Percentiles rank a stretch among this genome's conserved stretches.
Conservation (phyloP, 495 filamentous ascomycete genomes). For the Daldinia vernicosa region DNA sequence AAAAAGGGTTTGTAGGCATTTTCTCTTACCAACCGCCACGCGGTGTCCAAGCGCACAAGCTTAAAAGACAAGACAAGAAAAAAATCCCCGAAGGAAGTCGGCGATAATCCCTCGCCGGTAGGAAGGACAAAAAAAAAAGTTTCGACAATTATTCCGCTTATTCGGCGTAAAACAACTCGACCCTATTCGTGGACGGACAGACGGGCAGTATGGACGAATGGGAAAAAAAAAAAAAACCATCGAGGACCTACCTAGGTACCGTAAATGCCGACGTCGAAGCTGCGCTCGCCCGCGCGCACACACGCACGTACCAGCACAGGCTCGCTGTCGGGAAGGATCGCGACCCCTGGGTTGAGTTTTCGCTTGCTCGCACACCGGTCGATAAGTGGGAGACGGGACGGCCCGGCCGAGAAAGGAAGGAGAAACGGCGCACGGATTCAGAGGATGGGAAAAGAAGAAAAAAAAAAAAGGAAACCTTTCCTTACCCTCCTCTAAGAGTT, state of each 20-base stretch:
- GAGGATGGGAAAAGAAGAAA: background rate
- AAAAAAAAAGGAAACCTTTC: too few relatives aligned
- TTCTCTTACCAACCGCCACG: background rate
- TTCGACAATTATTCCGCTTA: background rate
- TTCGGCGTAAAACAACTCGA: background rate
- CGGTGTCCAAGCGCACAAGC: background rate
- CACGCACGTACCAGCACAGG: slow-evolving; percentile 13
- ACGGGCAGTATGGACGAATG: background rate
- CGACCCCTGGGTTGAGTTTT: slow-evolving; percentile 19
- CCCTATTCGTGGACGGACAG: background rate
- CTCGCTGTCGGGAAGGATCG: slow-evolving; percentile 36
- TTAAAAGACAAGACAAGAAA: background rate
- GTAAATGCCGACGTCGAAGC: background rate
- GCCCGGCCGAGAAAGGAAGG: slow-evolving; percentile 44
- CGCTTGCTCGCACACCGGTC: slow-evolving; percentile 25
- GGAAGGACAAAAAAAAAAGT: background rate
- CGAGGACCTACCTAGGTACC: background rate
- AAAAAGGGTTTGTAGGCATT: background rate
- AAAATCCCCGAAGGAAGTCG: background rate
- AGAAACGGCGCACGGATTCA: slow-evolving; percentile 4
- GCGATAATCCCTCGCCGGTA: background rate
- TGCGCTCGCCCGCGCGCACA: background rate
- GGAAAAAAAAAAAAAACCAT: background rate
- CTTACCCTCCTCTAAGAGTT: background rate
- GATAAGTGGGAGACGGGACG: slow-evolving; percentile 31